Conservation (phyloP, 2,329 filamentous ascomycete species). For the Penicillium griseofulvum region DNA sequence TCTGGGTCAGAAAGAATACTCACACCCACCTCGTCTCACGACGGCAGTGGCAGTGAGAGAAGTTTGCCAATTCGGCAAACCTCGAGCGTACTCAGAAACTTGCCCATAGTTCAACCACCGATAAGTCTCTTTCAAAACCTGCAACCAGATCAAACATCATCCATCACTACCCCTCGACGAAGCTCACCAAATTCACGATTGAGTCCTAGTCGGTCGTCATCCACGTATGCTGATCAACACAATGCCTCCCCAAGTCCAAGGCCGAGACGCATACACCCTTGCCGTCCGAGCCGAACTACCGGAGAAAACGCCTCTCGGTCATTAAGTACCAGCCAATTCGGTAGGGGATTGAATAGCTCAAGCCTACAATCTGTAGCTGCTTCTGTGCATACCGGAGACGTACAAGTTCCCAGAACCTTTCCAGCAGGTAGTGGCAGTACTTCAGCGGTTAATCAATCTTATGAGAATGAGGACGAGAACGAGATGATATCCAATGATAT, state of each 20-base stretch:
- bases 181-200: background rate
- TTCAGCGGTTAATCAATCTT: background rate
- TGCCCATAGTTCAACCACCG: background rate
- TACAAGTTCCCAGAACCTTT: background rate
- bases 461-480: background rate
- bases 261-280: background rate
- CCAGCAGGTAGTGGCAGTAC: background rate
- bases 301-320: background rate
- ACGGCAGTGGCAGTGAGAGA: background rate
- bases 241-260: constrained; percentile 11
- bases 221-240: constrained; percentile 9
- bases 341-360: background rate
- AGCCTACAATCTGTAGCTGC: background rate
- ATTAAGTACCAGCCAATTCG: background rate
- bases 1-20: background rate
- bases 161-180: background rate
- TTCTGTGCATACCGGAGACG: background rate
- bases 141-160: background rate
- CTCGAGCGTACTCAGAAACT: background rate
- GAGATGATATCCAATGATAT: constrained; percentile 5
- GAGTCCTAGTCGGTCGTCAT: background rate
- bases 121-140: background rate
- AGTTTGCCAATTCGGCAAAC: background rate
- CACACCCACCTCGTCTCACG: background rate
- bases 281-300: background rate